Evolutionary conservation across 345 rosid species (phyloP), one percentile per base, ranked within the genome.

Genomic region (Microcos paniculata): DNA sequence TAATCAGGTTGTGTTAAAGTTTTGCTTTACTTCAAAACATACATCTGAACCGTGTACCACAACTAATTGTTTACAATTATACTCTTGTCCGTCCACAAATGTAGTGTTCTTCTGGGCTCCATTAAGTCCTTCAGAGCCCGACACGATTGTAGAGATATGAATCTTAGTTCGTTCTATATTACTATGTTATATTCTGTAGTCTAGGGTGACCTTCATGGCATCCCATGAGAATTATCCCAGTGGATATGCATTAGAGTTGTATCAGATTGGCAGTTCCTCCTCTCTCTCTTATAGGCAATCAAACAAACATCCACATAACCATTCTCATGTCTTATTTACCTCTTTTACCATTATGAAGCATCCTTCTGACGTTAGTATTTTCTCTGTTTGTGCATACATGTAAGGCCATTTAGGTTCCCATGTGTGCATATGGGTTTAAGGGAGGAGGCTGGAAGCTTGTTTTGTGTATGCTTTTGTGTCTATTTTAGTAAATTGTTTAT

Each of bases 201-300:
- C 87, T 91, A 81, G 98, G 96, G 82, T 93, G 94, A 71, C 88
- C 75, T 93, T 90, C 87, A 70, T 88, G 94, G 99, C 99, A 9
- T 96, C 97, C 16, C 90, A 86, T 78, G 85, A 85, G 85, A 96
- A 93, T 76, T 96, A 96, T 85, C 96, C 98, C 71, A 90, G 98
- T 61, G 95, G 98, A 76, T 84, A 88, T 80, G 97, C 99, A 57
- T 83, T 96, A 77, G 84, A 86, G 77, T 87, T 96, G 87, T 98
- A 92, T 86, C 85, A 73, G 68, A 80, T 82, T 73, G 87, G 99
- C 90, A 82, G 85, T 96, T 74, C 59, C 61, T 83, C 80, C 73
- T 56, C 78, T 62, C 68, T 62, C 46, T 40, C 62, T n/a, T 62
- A 13, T 38, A 35, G 10, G 15, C 55, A 28, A 4, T 52, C 23